Conservation (phyloP, 176 grass and related monocot species). For the Pontederia crassipes region DNA sequence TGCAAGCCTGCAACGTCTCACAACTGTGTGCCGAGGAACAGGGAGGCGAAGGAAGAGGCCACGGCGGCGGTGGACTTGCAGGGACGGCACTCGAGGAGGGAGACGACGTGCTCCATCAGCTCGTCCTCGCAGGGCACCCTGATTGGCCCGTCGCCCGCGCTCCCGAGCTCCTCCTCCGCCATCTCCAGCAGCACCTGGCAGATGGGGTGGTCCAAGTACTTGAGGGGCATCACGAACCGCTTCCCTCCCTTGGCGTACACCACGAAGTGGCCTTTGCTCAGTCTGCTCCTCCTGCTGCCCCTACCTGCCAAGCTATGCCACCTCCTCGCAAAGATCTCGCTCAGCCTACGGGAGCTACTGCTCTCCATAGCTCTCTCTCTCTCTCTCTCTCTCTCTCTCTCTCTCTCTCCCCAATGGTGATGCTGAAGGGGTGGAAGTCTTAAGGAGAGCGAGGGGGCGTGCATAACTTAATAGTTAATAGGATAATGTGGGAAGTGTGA, state of each 20-base stretch:
- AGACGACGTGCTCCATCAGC: slow-evolving; percentile 26
- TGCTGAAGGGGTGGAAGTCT: too few relatives aligned
- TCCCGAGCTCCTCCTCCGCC: slow-evolving; percentile 34
- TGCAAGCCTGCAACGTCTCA: too few relatives aligned
- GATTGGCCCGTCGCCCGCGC: slow-evolving; percentile 12
- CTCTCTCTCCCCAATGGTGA: too few relatives aligned
- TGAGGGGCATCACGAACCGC: slow-evolving; percentile 24
- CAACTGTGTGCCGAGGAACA: too few relatives aligned
- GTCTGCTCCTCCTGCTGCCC: slow-evolving; percentile 4
- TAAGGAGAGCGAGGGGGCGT: too few relatives aligned
- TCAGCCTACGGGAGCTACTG: slow-evolving; percentile 1
- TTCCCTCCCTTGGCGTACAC: slow-evolving; percentile 29
- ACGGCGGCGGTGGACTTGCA: too few relatives aligned
- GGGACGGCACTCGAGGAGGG: neutral
- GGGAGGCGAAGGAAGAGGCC: too few relatives aligned
- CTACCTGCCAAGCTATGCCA: slow-evolving; percentile 10
- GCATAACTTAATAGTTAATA: too few relatives aligned
- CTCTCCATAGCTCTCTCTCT: too few relatives aligned
- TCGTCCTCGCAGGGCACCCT: slow-evolving; percentile 31
- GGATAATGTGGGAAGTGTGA: too few relatives aligned
- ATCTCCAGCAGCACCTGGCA: slow-evolving; percentile 37
- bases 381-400: too few relatives aligned
- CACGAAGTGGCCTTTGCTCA: slow-evolving; percentile 25
- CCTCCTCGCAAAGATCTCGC: slow-evolving; percentile 18
- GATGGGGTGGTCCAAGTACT: slow-evolving; percentile 21